Base-by-base conservation (phyloP, 768 basidiomycete genomes). In the Tephrocybe sp. region DNA sequence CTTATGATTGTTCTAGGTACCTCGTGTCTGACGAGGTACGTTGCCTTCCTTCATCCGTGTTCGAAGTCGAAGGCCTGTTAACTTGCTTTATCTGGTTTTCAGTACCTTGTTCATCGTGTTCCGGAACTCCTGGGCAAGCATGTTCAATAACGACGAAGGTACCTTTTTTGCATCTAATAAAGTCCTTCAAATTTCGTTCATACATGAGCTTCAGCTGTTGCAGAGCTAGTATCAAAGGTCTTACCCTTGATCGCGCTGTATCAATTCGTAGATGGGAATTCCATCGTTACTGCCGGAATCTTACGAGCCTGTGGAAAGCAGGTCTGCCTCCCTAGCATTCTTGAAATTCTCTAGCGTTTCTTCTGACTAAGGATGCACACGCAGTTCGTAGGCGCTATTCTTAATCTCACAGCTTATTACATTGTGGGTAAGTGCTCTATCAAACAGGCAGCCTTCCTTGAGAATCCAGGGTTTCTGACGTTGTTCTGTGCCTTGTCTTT, bases 241-340 rank as follows among this genome's bases (percentile, higher is more conserved):
- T 57, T 85, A 5, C 82, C 83, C 0, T 66, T 80, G 17, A 78
- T 88, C n/a, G 75, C 75, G 14, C 62, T 79, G 13, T 78, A 74
- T 65, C 79, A 87, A 63, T 72, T 87, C 1, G 78, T 85, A 42
- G 87, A 90, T 58, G 84, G 79, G 8, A 62, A 80, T 11, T 62
- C 70, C 14, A 75, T 71, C 2, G 70, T 84, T 12, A 69, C 74
- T 3, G 73, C 70, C 6, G 85, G 84, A 5, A 73, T 87, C 51
- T 70, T 89, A 44, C 73, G 88, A 32, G 82, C 85, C 3, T 66
- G 79, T 17, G 87, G 87, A 17, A 79, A 78, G 58, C 80, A 82
- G 67, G 54, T 52, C 46, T 17, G 63, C 58, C 17, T 3, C n/a
- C 26, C 26, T 26, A 26, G 26, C 20, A 51, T 12, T 14, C 22